A percentile compares a stretch with the other conserved stretches of the same genome.
These are phyloP conservation scores for Boletus bicolor DNA, from an alignment of 768 basidiomycete genomes.

Conservation along the genomic window DNA sequence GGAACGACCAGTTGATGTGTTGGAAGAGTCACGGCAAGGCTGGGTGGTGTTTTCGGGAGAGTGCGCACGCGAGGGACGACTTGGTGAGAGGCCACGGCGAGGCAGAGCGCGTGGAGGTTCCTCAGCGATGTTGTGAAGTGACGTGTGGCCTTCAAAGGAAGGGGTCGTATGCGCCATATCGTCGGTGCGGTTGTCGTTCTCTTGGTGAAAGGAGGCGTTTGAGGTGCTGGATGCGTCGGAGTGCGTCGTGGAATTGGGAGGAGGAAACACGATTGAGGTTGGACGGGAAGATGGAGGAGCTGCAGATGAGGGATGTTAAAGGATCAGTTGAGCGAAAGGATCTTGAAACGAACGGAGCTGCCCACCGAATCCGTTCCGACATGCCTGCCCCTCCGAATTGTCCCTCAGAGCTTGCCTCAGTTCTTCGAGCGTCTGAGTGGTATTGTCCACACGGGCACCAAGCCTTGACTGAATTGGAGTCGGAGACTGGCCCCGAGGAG, in stretches of 20 bases:
- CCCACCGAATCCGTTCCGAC: not conserved
- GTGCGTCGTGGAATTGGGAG: not conserved
- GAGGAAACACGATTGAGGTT: not conserved
- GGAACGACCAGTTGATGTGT: constrained; percentile 3
- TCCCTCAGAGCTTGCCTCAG: constrained; percentile 14
- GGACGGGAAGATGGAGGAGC: not conserved
- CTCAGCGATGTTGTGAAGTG: constrained; percentile 37
- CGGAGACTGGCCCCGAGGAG: not conserved
- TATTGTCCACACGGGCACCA: constrained; percentile 1
- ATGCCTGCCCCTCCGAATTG: constrained; percentile 1
- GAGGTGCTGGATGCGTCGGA: constrained; percentile 10
- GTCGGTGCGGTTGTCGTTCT: not conserved
- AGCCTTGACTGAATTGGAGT: not conserved
- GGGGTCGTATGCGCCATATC: not conserved
- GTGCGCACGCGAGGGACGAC: not conserved
- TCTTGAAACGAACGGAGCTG: not conserved
- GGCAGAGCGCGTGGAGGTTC: not conserved
- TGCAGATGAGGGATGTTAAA: not conserved
- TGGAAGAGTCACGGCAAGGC: not conserved
- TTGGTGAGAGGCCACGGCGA: not conserved
- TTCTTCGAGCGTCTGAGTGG: constrained; percentile 22
- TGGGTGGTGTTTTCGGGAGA: constrained; percentile 4
- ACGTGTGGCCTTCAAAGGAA: not conserved
- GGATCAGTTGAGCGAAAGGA: not conserved
- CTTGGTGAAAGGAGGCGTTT: constrained; percentile 1